Conservation (phyloP, 1,284 basidiomycete genomes). For the Cystobasidium slooffiae region DNA sequence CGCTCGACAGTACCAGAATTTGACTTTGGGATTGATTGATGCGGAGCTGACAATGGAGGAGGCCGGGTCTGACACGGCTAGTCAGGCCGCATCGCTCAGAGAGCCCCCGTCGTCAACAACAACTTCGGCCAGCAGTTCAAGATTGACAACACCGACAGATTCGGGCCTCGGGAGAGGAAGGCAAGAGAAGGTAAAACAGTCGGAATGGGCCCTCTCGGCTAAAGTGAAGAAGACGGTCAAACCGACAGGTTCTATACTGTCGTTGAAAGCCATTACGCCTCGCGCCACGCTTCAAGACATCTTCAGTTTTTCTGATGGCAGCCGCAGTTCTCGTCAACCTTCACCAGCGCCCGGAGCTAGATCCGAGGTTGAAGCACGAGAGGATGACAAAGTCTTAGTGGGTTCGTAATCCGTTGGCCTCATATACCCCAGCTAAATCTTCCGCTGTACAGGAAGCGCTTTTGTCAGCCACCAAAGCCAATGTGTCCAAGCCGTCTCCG, state of each 20-base stretch:
- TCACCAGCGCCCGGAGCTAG: not conserved
- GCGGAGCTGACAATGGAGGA: too few species aligned
- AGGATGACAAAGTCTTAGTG: slow-evolving; percentile 31
- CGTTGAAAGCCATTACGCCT: slow-evolving; percentile 17
- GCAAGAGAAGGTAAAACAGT: not conserved
- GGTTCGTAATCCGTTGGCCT: not conserved
- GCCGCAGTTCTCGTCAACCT: not conserved
- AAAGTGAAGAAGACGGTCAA: slow-evolving; percentile 25
- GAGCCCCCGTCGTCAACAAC: not conserved
- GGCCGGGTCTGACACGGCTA: not conserved
- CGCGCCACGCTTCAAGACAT: slow-evolving; percentile 21
- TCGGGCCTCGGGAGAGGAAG: not conserved
- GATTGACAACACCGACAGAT: not conserved
- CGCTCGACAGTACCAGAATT: not conserved
- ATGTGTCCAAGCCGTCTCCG: slow-evolving; percentile 1
- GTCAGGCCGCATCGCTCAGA: too few species aligned
- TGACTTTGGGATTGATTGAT: not conserved
- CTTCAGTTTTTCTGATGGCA: slow-evolving; percentile 8
- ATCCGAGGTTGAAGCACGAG: not conserved
- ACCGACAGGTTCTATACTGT: slow-evolving; percentile 21
- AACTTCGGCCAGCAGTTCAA: not conserved
- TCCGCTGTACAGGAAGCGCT: slow-evolving; percentile 11
- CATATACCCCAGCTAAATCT: not conserved
- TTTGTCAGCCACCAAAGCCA: slow-evolving; percentile 14
- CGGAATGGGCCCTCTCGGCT: slow-evolving; percentile 14